Evolutionary conservation across 1,284 basidiomycete genomes (phyloP).

Genomic region (Cryptococcus jaspeensis): DNA sequence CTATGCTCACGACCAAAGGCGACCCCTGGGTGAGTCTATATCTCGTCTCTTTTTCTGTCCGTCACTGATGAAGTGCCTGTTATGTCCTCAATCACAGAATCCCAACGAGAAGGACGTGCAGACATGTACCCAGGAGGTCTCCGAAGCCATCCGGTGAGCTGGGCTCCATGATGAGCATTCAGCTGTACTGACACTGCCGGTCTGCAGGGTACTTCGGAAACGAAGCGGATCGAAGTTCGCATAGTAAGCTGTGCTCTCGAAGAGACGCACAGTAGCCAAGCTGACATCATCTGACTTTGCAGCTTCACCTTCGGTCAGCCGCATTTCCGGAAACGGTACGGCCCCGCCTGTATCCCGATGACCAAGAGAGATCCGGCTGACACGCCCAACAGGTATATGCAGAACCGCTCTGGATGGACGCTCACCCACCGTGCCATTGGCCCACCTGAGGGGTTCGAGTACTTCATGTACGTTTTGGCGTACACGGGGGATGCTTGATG

Average conservation of each 20-base stretch:
- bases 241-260: too few relatives aligned
- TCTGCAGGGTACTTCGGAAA: conserved; percentile 61
- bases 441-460: conserved; percentile 72
- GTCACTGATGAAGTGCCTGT: too few relatives aligned
- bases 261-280: too few relatives aligned
- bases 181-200: neutral
- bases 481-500: conserved; percentile 1
- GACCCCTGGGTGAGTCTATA: conserved; percentile 73
- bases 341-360: neutral
- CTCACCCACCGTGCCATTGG: conserved; percentile 42
- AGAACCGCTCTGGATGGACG: conserved; percentile 35
- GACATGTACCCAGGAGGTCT: conserved; percentile 75
- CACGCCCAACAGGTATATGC: conserved; percentile 23
- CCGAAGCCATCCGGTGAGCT: conserved; percentile 71
- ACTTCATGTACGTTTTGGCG: conserved; percentile 69
- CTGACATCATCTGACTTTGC: neutral
- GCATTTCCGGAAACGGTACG: conserved; percentile 75
- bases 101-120: conserved; percentile 72
- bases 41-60: neutral
- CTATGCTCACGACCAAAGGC: conserved; percentile 84
- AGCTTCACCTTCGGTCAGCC: conserved; percentile 84
- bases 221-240: conserved; percentile 65
- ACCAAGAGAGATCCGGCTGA: neutral
- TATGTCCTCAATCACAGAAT: conserved; percentile 58
- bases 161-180: neutral